A percentile compares a stretch with the other conserved stretches of the same genome.
Conservation (phyloP, 495 filamentous ascomycete species). For the Echria macrotheca region DNA sequence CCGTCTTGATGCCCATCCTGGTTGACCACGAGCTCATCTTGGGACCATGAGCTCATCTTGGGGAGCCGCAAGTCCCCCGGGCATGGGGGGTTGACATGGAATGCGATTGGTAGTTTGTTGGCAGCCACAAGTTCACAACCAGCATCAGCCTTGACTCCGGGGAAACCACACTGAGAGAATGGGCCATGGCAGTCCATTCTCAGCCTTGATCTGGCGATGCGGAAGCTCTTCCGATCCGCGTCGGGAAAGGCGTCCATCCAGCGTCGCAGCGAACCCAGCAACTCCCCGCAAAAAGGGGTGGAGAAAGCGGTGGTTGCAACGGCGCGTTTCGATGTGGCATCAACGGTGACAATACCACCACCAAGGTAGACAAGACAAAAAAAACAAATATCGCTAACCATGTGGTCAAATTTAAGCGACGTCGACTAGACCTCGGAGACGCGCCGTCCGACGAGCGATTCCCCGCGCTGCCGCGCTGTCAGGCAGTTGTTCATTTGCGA, state of each 20-base stretch:
- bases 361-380: neutral
- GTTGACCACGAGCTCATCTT: conserved; percentile 7
- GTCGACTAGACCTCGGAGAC: neutral
- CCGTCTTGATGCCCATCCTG: conserved; percentile 17
- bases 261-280: conserved; percentile 1
- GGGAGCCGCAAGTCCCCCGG: conserved; percentile 9
- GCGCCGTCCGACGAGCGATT: too few relatives aligned
- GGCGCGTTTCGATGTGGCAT: conserved; percentile 10
- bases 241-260: conserved; percentile 6
- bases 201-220: conserved; percentile 2
- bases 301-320: conserved; percentile 19
- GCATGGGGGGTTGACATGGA: neutral
- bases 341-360: neutral
- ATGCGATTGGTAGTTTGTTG: conserved; percentile 10
- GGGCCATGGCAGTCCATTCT: neutral
- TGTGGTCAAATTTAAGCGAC: neutral
- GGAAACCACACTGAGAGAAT: conserved; percentile 2
- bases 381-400: neutral
- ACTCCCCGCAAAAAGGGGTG: conserved; percentile 9
- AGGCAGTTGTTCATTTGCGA: too few relatives aligned
- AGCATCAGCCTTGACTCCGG: conserved; percentile 5
- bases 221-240: conserved; percentile 17
- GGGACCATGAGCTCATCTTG: conserved; percentile 8
- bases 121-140: too few relatives aligned
- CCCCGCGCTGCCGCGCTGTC: too few relatives aligned